Percentiles rank a stretch among this genome's conserved stretches.
Conservation (phyloP, 495 filamentous ascomycete genomes). For the Immersiella caudata region DNA sequence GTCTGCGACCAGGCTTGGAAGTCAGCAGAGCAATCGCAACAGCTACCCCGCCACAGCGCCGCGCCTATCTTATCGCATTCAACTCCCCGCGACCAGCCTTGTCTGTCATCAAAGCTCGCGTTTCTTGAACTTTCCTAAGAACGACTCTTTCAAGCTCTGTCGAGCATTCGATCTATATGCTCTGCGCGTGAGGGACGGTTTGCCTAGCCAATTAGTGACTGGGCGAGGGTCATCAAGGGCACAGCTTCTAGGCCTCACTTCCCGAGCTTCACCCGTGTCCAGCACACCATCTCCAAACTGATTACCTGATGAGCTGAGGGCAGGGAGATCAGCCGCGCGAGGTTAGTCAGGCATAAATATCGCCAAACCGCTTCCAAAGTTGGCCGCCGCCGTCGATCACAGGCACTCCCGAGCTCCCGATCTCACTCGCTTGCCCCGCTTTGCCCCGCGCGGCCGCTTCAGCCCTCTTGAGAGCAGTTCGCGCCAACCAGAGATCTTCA, state of each 20-base stretch:
- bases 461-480: not conserved
- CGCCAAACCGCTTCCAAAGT: not conserved
- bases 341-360: not conserved
- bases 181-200: not conserved
- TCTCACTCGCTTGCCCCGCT: not conserved
- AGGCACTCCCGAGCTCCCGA: not conserved
- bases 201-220: not conserved
- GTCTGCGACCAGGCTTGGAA: not conserved
- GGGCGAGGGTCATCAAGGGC: not conserved
- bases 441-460: not conserved
- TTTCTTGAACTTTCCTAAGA: constrained; percentile 6
- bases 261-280: not conserved
- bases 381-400: not conserved
- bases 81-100: constrained; percentile 4
- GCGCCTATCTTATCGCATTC: constrained; percentile 26
- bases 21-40: constrained; percentile 8
- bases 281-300: not conserved
- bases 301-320: not conserved
- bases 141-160: not conserved
- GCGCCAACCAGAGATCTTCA: not conserved
- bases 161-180: not conserved
- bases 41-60: constrained; percentile 25
- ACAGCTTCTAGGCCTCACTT: not conserved
- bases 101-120: not conserved
- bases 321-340: not conserved